phyloP scores from a whole-genome alignment of 2,329 filamentous ascomycete genomes.

The Apiospora kogelbergensis region DNA sequence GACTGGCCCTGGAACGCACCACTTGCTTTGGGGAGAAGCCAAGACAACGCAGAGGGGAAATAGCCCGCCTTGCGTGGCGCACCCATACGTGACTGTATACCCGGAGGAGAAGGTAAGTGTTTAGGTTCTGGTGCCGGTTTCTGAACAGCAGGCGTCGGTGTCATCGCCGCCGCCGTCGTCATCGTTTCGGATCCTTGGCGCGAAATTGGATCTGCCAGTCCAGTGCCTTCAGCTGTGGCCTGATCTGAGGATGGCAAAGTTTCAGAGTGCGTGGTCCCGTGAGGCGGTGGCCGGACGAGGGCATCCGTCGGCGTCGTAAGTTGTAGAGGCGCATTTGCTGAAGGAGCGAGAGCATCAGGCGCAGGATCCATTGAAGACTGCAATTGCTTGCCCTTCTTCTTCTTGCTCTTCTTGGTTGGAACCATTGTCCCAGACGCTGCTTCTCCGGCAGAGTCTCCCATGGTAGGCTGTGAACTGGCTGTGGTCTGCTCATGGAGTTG shows the following conservation, averaged over 20 bases:
- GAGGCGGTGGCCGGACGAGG: background rate
- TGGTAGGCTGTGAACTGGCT: background rate
- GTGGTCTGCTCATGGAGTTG: background rate
- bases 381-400: slow-evolving; percentile 33
- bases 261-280: slow-evolving; percentile 8
- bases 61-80: background rate
- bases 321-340: background rate
- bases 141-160: background rate
- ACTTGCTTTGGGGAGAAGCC: background rate
- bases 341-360: background rate
- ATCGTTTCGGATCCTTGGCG: background rate
- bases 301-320: background rate
- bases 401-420: slow-evolving; percentile 33
- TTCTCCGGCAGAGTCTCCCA: background rate
- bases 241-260: background rate
- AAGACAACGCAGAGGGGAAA: slow-evolving; percentile 1
- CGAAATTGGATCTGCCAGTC: background rate
- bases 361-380: slow-evolving; percentile 17
- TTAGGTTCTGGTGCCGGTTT: background rate
- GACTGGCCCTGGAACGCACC: background rate
- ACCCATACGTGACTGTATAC: background rate
- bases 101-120: background rate
- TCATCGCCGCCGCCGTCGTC: background rate
- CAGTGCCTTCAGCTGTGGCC: background rate
- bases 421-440: background rate